These are phyloP conservation scores for Irineochytrium annulatum DNA, from an alignment of 192 early-diverging fungal genomes.

Conservation along the genomic window DNA sequence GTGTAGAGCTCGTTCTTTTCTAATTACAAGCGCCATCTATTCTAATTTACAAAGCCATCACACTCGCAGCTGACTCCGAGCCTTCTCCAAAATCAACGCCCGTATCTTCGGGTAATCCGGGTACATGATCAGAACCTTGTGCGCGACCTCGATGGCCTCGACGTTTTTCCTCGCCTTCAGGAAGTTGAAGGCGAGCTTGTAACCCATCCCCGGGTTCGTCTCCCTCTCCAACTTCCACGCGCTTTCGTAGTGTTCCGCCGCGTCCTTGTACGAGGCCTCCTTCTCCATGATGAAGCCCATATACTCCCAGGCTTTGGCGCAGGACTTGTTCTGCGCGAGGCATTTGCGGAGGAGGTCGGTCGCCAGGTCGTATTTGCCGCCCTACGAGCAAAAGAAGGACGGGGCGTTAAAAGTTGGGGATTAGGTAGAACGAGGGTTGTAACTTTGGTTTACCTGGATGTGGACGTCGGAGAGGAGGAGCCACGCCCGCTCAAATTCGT, in stretches of 20 bases:
- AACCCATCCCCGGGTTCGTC: conserved; percentile 48
- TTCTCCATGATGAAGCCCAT: conserved; percentile 58
- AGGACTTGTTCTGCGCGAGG: conserved; percentile 39
- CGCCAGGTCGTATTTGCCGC: conserved; percentile 54
- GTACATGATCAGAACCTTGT: conserved; percentile 42
- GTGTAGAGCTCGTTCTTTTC: background rate
- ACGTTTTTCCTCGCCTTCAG: conserved; percentile 49
- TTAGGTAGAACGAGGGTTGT: background rate
- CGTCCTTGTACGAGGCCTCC: conserved; percentile 47
- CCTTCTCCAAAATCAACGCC: conserved; percentile 44
- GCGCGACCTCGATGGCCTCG: conserved; percentile 50
- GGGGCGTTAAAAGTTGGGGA: background rate
- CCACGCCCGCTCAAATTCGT: conserved; percentile 51
- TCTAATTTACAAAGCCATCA: background rate
- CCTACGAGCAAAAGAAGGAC: conserved; percentile 22
- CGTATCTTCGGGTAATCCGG: conserved; percentile 58
- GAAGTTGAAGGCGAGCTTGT: conserved; percentile 55
- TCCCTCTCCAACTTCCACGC: conserved; percentile 47
- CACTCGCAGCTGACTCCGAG: conserved; percentile 16
- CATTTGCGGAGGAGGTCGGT: conserved; percentile 45
- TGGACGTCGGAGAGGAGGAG: conserved; percentile 52
- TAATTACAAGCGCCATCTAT: background rate
- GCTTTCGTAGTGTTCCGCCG: conserved; percentile 44
- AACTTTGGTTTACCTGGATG: conserved; percentile 39
- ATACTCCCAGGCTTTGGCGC: conserved; percentile 52